Base-by-base conservation (phyloP, 495 filamentous ascomycete genomes). In the Penicillium salamii region DNA sequence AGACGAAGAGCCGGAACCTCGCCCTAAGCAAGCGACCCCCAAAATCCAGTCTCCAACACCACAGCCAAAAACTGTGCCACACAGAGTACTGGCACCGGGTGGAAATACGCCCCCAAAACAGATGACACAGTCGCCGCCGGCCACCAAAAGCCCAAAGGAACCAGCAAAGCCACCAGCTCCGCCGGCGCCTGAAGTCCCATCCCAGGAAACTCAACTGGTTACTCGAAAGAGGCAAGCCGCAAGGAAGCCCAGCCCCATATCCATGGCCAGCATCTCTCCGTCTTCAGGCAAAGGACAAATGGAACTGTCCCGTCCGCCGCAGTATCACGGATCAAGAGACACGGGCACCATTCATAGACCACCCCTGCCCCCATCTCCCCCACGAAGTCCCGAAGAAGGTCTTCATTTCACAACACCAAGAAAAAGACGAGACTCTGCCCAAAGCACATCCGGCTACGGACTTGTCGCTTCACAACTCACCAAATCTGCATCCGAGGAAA, bases 391-490 rank as follows among this genome's bases (percentile, higher is more conserved):
- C 8, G 68, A 68, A 49, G 66, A 65, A 38, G 53, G 66, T 31
- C 49, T 65, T 26, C 63, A 68, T 18, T 61, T 49, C n/a, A 42
- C 52, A 14, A 50, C 46, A 32, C 58, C 46, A 39, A 61, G 55
- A 33, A 50, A 54, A 23, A 57, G 66, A 52, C 58, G 55, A 33
- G 63, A 57, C 23, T 53, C 65, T 3, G 65, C 49, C 40, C 57
- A 60, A 4, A 36, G 53, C 7, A 41, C 64, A n/a, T 72, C 80
- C n/a, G 86, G 87, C 9, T 89, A 90, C 64, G 82, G 86, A 33
- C 68, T 85, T 5, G 65, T 90, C 29, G 83, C 86, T 19, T 78
- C 79, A 3, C 81, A 78, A 28, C 70, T 90, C 37, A 78, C 79
- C 21, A 65, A 74, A 5, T 68, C 67, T 15, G 49, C 53, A 15